A percentile compares a stretch with the other conserved stretches of the same genome.
These are phyloP conservation scores for Penicillium taxi DNA, from an alignment of 495 filamentous ascomycete genomes.

Conservation along the genomic window DNA sequence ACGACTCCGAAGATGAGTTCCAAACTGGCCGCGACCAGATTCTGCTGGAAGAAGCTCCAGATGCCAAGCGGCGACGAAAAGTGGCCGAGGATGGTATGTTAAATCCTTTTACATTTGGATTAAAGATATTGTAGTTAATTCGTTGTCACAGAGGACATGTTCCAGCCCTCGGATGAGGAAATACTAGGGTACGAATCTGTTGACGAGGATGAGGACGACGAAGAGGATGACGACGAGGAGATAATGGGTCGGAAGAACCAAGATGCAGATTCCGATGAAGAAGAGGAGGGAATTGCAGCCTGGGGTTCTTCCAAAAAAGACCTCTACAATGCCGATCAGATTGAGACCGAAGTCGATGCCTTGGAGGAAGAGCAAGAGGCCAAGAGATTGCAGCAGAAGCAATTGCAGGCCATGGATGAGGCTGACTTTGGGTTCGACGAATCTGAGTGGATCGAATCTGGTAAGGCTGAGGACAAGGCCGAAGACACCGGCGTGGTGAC, in stretches of 20 bases:
- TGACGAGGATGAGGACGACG: conserved; percentile 44
- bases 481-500: conserved; percentile 54
- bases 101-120: conserved; percentile 3
- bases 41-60: conserved; percentile 69
- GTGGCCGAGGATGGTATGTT: conserved; percentile 53
- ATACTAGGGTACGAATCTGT: conserved; percentile 57
- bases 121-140: conserved; percentile 9
- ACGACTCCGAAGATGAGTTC: conserved; percentile 90
- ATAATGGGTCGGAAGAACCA: conserved; percentile 24
- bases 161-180: conserved; percentile 83
- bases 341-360: conserved; percentile 87
- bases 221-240: conserved; percentile 37
- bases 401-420: conserved; percentile 73
- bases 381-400: conserved; percentile 78
- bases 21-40: conserved; percentile 75
- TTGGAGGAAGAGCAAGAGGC: conserved; percentile 89
- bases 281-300: conserved; percentile 66
- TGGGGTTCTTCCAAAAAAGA: conserved; percentile 85
- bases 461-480: conserved; percentile 29
- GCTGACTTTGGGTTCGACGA: conserved; percentile 91
- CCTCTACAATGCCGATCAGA: conserved; percentile 84
- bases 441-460: conserved; percentile 61
- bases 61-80: conserved; percentile 65
- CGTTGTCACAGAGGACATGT: conserved; percentile 40
- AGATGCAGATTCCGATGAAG: conserved; percentile 38